Evolutionary conservation across 768 basidiomycete genomes (phyloP).

Genomic region (Boletus rubroflammeus): DNA sequence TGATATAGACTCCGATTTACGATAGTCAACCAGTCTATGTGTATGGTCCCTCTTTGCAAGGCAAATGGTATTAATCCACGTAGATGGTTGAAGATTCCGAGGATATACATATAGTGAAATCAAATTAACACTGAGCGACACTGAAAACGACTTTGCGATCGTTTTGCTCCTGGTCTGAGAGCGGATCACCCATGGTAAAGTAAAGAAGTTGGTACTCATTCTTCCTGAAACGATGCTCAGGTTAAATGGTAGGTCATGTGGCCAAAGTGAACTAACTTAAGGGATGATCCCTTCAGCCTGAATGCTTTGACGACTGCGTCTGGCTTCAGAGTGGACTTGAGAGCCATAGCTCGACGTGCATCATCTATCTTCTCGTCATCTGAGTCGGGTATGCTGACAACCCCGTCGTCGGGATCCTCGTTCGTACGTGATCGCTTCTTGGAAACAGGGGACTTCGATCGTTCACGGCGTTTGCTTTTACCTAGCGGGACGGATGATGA

Average conservation of each 20-base stretch:
- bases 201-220: conserved; percentile 78
- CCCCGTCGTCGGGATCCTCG: conserved; percentile 25
- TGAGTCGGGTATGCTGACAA: conserved; percentile 23
- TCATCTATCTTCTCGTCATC: conserved; percentile 7
- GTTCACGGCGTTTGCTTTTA: conserved; percentile 23
- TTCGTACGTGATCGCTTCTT: conserved; percentile 29
- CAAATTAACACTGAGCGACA: conserved; percentile 30
- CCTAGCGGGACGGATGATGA: conserved; percentile 8
- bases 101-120: conserved; percentile 1
- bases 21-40: not conserved
- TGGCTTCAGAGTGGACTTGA: conserved; percentile 24
- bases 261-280: conserved; percentile 37
- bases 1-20: conserved; percentile 1
- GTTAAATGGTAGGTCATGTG: not conserved
- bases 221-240: conserved; percentile 13
- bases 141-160: conserved; percentile 53
- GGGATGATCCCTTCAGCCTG: conserved; percentile 38
- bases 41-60: not conserved
- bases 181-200: conserved; percentile 67
- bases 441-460: conserved; percentile 19
- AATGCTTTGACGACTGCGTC: conserved; percentile 43
- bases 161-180: conserved; percentile 51
- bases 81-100: not conserved
- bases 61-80: not conserved
- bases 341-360: not conserved